Base-by-base conservation (phyloP, 1,139 yeast species). In the Sugiyamaella neomexicana region DNA sequence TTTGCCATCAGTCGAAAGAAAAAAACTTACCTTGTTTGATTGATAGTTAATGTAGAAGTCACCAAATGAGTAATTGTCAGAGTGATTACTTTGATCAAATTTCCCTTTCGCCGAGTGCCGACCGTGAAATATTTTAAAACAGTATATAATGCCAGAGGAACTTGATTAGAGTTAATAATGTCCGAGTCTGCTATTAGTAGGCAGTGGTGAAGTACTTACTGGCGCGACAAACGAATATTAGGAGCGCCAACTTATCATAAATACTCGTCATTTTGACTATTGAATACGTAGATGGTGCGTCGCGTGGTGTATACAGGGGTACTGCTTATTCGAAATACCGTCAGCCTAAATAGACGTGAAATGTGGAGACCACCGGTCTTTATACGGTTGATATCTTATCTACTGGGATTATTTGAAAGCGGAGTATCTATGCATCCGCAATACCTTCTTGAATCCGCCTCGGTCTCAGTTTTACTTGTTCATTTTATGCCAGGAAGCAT, bases 61-160 rank as follows among this genome's bases (percentile, higher is more conserved):
- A 52, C 46, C 27, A 41, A 38, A 17, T 46, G 47, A 36, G 55
- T 47, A 4, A 32, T 36, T 7, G 55, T 52, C 39, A 47, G 13
- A 17, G 52, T 31, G n/a, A 52, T 27, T 7, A 52, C 55, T 38
- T 52, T 52, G 13, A 46, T n/a, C 29, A 52, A 23, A 13, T 36
- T 46, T 6, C 55, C 55, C 32, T 52, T 52, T 44, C 52, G 41
- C n/a, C 43, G 15, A 4, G 55, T 46, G 8, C 55, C 55, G 16
- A 52, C 39, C 7, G 52, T 42, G 16, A 52, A 37, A 47, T 52
- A 48, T 10, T 52, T 44, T 3, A 52, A 9, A 15, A 51, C 45
- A n/a, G 55, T 52, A 27, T 17, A 20, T 13, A 47, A 40, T 29
- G 27, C 37, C 17, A 52, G 36, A 17, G 45, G 37, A n/a, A 36